phyloP scores from a whole-genome alignment of 2,329 filamentous ascomycete genomes.

The Corinectria fuckeliana region DNA sequence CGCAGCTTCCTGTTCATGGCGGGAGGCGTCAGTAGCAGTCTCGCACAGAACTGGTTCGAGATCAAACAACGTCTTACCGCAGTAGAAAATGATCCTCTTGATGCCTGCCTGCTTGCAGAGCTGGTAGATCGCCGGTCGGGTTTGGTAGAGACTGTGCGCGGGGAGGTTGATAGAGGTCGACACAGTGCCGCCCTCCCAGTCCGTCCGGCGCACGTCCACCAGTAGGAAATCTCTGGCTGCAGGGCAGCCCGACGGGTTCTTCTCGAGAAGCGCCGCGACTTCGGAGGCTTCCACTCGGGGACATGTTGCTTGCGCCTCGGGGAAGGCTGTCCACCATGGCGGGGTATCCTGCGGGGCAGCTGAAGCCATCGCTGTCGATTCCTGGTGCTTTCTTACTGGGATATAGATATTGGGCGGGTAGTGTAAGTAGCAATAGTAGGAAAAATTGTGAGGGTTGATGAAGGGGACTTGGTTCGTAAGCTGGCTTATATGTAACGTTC shows the following conservation, averaged over 20 bases:
- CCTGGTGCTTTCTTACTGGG: not conserved
- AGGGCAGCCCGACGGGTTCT: conserved; percentile 39
- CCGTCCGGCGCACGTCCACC: conserved; percentile 60
- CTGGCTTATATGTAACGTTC: not conserved
- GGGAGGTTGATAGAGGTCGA: conserved; percentile 63
- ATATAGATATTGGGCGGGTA: too few relatives aligned
- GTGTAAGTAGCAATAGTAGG: not conserved
- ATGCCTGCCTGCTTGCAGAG: conserved; percentile 58
- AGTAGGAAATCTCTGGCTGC: conserved; percentile 50
- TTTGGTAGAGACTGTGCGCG: conserved; percentile 60
- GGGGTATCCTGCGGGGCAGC: conserved; percentile 33
- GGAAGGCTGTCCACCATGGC: conserved; percentile 51
- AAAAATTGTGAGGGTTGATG: not conserved
- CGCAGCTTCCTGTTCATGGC: conserved; percentile 52
- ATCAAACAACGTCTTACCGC: conserved; percentile 47
- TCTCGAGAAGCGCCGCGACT: conserved; percentile 50
- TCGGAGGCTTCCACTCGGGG: conserved; percentile 47
- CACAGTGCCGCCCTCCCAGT: conserved; percentile 67
- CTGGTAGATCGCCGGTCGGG: conserved; percentile 54
- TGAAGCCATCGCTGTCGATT: conserved; percentile 25
- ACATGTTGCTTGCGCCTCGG: conserved; percentile 50
- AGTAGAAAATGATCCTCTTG: conserved; percentile 61
- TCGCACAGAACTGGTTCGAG: not conserved
- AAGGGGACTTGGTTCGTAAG: not conserved
- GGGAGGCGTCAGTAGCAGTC: not conserved